phyloP scores from a whole-genome alignment of 805 yeast genomes.

The Debaryomyces tyrocola region DNA sequence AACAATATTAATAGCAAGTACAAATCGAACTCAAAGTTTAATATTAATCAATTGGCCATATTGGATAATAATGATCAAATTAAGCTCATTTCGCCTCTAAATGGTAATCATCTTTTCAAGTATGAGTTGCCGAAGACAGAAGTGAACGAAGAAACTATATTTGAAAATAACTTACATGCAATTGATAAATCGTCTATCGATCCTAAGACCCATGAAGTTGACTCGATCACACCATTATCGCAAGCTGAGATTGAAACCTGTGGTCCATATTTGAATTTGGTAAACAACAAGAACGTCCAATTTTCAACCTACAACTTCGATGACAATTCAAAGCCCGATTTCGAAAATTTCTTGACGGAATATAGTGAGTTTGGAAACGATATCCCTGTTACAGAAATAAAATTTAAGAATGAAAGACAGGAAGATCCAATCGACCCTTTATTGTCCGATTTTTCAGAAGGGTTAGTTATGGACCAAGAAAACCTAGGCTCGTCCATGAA shows the following conservation, averaged over 20 bases:
- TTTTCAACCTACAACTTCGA: conserved; percentile 29
- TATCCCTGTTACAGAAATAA: conserved; percentile 15
- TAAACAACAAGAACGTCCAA: conserved; percentile 28
- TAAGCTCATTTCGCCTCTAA: conserved; percentile 35
- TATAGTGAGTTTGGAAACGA: conserved; percentile 27
- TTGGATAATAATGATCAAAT: conserved; percentile 30
- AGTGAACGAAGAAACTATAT: conserved; percentile 20
- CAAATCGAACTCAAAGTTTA: conserved; percentile 17
- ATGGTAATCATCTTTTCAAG: conserved; percentile 38
- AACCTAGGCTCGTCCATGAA: too few species aligned
- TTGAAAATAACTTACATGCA: conserved; percentile 16
- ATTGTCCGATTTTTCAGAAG: conserved; percentile 2
- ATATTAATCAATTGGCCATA: conserved; percentile 31
- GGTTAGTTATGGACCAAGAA: conserved; percentile 11
- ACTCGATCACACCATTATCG: conserved; percentile 36
- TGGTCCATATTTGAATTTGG: conserved; percentile 33
- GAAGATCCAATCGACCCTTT: too few species aligned
- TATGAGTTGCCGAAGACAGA: conserved; percentile 40
- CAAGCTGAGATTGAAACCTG: conserved; percentile 61
- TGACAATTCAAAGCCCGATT: conserved; percentile 7
- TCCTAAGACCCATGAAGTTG: background rate
- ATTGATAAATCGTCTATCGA: background rate
- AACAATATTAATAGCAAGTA: conserved; percentile 8
- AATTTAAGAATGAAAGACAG: conserved; percentile 7
- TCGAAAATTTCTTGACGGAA: conserved; percentile 15